These are phyloP conservation scores for Fusarium mangiferae DNA, from an alignment of 2,329 filamentous ascomycete genomes.

Conservation along the genomic window DNA sequence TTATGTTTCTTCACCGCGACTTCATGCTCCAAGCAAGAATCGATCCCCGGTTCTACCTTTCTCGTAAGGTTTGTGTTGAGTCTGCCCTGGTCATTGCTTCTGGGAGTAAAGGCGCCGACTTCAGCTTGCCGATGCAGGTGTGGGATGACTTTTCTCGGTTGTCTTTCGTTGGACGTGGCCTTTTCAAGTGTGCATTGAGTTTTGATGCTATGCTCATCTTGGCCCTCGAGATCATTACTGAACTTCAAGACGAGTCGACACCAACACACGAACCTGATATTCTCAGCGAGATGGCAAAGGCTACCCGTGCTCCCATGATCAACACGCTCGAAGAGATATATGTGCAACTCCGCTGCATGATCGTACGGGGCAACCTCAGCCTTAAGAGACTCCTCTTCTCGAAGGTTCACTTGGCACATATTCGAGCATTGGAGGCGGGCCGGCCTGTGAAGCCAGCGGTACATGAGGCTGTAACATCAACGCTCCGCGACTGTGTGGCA, in stretches of 20 bases:
- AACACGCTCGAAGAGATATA: constrained; percentile 27
- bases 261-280: constrained; percentile 34
- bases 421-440: constrained; percentile 38
- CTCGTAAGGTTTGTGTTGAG: constrained; percentile 41
- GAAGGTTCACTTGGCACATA: constrained; percentile 38
- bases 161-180: constrained; percentile 40
- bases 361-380: constrained; percentile 37
- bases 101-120: constrained; percentile 21
- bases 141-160: constrained; percentile 40
- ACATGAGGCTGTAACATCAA: constrained; percentile 36
- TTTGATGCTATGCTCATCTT: constrained; percentile 42
- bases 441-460: constrained; percentile 34
- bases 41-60: constrained; percentile 41
- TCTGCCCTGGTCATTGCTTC: constrained; percentile 40
- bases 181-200: constrained; percentile 43
- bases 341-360: constrained; percentile 35
- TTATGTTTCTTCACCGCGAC: constrained; percentile 43
- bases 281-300: constrained; percentile 40
- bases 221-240: constrained; percentile 37
- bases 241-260: constrained; percentile 38
- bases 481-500: constrained; percentile 31
- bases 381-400: constrained; percentile 40
- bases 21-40: constrained; percentile 41
- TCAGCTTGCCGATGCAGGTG: constrained; percentile 18
- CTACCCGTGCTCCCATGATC: constrained; percentile 34